Conservation (phyloP, 768 basidiomycete genomes). For the Steccherinum ochraceum region DNA sequence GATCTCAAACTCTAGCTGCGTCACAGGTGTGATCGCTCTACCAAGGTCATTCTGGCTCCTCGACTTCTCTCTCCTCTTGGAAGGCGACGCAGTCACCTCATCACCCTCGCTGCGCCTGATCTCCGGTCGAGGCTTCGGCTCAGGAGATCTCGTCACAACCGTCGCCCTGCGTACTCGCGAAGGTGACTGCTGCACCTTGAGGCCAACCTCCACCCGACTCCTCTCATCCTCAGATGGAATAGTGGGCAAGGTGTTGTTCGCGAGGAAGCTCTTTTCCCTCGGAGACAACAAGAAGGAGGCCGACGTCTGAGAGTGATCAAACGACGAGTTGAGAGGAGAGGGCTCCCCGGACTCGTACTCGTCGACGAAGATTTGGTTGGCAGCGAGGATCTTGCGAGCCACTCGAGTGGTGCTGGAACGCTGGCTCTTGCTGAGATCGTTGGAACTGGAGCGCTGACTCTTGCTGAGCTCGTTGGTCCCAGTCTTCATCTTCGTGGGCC, state of each 20-base stretch:
- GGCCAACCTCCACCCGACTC: conserved; percentile 8
- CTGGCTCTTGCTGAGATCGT: conserved; percentile 24
- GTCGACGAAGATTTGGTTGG: conserved; percentile 63
- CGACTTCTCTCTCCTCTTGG: conserved; percentile 61
- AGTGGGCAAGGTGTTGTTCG: conserved; percentile 15
- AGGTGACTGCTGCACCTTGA: conserved; percentile 23
- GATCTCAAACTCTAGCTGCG: conserved; percentile 59
- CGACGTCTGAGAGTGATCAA: conserved; percentile 7
- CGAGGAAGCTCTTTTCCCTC: background rate
- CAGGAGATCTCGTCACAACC: conserved; percentile 59
- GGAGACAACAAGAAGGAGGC: conserved; percentile 5
- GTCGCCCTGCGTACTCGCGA: conserved; percentile 48
- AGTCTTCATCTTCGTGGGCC: conserved; percentile 30
- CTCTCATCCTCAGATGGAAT: conserved; percentile 19
- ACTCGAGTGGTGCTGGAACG: conserved; percentile 48
- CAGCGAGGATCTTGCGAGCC: conserved; percentile 58
- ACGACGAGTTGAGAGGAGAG: conserved; percentile 18
- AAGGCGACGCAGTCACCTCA: conserved; percentile 45
- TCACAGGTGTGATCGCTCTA: conserved; percentile 60
- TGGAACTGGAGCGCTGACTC: conserved; percentile 35
- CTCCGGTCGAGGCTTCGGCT: conserved; percentile 23
- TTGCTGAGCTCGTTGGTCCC: conserved; percentile 15
- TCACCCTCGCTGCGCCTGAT: conserved; percentile 1
- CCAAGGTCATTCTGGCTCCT: conserved; percentile 61
- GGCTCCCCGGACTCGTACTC: conserved; percentile 24